phyloP scores from a whole-genome alignment of 257 asterid genomes.

The Linaria vulgaris region DNA sequence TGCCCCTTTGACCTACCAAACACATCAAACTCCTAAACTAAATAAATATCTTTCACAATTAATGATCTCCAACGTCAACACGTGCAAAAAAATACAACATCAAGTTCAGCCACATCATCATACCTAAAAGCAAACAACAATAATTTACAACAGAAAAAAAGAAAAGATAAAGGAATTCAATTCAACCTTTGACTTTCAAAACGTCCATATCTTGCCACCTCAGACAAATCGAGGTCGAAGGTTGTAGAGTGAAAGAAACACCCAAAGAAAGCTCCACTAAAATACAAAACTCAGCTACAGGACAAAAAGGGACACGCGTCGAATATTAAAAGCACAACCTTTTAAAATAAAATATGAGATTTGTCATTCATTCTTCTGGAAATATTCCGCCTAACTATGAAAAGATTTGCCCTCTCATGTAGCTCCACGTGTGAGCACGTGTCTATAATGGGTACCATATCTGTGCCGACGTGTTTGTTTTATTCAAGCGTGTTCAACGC shows the following conservation, averaged over 20 bases:
- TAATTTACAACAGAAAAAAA: background rate
- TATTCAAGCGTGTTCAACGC: constrained; percentile 25
- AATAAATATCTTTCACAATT: background rate
- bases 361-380: constrained; percentile 17
- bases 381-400: constrained; percentile 34
- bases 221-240: background rate
- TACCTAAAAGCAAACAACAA: background rate
- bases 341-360: background rate
- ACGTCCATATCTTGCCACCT: constrained; percentile 20
- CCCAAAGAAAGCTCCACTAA: constrained; percentile 13
- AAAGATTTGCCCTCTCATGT: constrained; percentile 5
- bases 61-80: constrained; percentile 16
- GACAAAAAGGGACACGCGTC: constrained; percentile 30
- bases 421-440: constrained; percentile 46
- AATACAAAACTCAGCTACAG: constrained; percentile 4
- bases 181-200: constrained; percentile 27
- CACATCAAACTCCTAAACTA: constrained; percentile 11
- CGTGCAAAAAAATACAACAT: constrained; percentile 26
- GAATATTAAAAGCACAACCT: background rate
- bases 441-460: constrained; percentile 25
- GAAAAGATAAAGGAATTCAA: too few relatives aligned
- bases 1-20: constrained; percentile 42
- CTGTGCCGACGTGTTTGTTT: constrained; percentile 22
- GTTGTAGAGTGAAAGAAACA: constrained; percentile 42
- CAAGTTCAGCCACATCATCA: background rate